A percentile compares a stretch with the other conserved stretches of the same genome.
phyloP scores from a whole-genome alignment of 345 rosid genomes.

The Salix udensis region DNA sequence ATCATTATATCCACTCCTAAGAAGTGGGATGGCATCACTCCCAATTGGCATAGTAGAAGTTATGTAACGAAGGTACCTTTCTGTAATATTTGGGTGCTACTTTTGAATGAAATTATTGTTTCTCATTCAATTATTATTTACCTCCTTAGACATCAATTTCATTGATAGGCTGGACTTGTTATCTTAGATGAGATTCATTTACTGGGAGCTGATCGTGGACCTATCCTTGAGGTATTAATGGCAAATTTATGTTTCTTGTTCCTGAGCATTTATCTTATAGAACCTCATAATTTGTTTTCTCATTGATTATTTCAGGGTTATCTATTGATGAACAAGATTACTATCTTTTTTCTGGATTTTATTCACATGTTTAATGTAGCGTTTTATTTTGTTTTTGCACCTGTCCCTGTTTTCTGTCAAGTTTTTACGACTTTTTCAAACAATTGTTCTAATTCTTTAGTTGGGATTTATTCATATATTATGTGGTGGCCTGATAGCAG shows the following conservation, averaged over 20 bases:
- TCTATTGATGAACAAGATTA: too few species aligned
- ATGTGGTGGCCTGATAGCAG: too few species aligned
- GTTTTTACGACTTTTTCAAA: too few species aligned
- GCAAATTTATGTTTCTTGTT: neutral
- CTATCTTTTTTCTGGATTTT: too few species aligned
- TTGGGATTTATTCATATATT: too few species aligned
- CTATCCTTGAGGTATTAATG: slow-evolving; percentile 86
- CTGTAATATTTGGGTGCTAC: slow-evolving; percentile 16
- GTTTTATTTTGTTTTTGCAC: too few species aligned
- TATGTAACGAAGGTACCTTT: slow-evolving; percentile 79
- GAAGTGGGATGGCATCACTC: slow-evolving; percentile 99
- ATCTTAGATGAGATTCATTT: slow-evolving; percentile 98
- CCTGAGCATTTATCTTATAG: neutral
- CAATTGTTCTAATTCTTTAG: too few species aligned
- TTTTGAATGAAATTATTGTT: neutral
- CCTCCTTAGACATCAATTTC: slow-evolving; percentile 12
- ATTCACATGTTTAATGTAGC: too few species aligned
- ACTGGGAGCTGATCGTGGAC: slow-evolving; percentile 97
- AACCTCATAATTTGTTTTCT: neutral
- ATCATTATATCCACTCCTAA: slow-evolving; percentile 95
- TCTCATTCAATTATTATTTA: neutral
- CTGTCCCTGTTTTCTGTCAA: too few species aligned
- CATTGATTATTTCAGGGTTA: too few species aligned
- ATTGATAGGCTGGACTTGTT: slow-evolving; percentile 80
- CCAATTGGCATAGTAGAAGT: slow-evolving; percentile 95